phyloP scores from a whole-genome alignment of 441 rosid species.

The Metrosideros polymorpha region DNA sequence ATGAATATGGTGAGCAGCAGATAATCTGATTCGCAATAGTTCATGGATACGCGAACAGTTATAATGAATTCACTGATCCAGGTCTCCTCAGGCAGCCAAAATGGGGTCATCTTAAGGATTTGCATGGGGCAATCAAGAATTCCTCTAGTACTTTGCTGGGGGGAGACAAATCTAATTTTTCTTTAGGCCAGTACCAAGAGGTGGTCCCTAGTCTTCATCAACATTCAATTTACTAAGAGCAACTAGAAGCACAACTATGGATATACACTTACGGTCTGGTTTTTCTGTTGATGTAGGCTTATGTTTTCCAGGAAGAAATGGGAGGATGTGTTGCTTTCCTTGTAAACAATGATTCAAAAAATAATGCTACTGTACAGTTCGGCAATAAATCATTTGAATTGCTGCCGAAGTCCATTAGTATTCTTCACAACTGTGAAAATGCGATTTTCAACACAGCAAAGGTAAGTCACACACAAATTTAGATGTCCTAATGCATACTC shows the following conservation, averaged over 20 bases:
- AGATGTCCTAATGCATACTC: neutral
- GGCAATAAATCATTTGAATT: conserved; percentile 23
- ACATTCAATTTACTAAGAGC: neutral
- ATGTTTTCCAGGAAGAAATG: conserved; percentile 44
- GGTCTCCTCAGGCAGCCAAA: conserved; percentile 80
- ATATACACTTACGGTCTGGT: neutral
- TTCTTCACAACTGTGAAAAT: conserved; percentile 36
- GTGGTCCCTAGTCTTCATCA: conserved; percentile 7
- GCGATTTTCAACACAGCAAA: conserved; percentile 44
- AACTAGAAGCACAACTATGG: neutral
- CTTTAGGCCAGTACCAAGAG: conserved; percentile 59
- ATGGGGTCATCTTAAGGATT: conserved; percentile 75
- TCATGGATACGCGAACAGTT: neutral
- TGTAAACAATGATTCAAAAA: conserved; percentile 28
- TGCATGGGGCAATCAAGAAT: conserved; percentile 55
- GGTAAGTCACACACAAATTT: conserved; percentile 9
- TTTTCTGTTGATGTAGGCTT: conserved; percentile 33
- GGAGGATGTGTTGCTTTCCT: conserved; percentile 58
- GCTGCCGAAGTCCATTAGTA: conserved; percentile 45
- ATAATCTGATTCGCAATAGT: neutral
- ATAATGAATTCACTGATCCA: neutral
- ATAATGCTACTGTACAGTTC: conserved; percentile 27
- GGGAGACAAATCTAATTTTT: conserved; percentile 45
- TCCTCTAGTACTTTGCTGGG: conserved; percentile 44
- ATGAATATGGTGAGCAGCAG: conserved; percentile 62